phyloP scores from a whole-genome alignment of 2,329 filamentous ascomycete species.

The Hymenoscyphus scutula region DNA sequence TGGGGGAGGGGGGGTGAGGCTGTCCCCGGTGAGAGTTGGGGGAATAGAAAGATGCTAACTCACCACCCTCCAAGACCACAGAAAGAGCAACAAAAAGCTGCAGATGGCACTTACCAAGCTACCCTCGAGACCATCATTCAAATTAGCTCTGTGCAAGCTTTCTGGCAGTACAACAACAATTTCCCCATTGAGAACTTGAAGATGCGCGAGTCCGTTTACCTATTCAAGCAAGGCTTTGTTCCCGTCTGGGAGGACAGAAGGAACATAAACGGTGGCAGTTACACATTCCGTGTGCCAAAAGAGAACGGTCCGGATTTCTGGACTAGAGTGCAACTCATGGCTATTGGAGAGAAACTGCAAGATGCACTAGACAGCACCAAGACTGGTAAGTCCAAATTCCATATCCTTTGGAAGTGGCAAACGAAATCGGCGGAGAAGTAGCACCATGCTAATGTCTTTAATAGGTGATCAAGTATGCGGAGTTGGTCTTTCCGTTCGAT shows the following conservation, averaged over 20 bases:
- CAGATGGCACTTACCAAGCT: constrained; percentile 34
- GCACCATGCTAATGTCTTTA: constrained; percentile 13
- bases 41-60: constrained; percentile 3
- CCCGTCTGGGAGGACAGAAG: constrained; percentile 84
- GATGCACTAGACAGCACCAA: constrained; percentile 57
- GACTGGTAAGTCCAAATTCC: constrained; percentile 52
- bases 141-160: constrained; percentile 81
- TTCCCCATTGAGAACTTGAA: constrained; percentile 73
- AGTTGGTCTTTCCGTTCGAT: constrained; percentile 81
- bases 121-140: constrained; percentile 61
- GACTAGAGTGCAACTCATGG: constrained; percentile 78
- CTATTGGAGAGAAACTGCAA: constrained; percentile 79
- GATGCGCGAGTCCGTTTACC: constrained; percentile 73
- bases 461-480: constrained; percentile 85
- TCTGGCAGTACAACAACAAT: constrained; percentile 81
- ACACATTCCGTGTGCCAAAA: constrained; percentile 90
- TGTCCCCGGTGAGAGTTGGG: neutral
- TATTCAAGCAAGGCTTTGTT: constrained; percentile 75
- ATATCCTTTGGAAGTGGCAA: neutral
- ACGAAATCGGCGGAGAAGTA: neutral
- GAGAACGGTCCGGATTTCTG: constrained; percentile 69
- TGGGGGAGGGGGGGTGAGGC: neutral
- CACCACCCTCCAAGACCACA: constrained; percentile 31
- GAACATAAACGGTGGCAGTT: constrained; percentile 81
- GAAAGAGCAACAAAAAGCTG: constrained; percentile 38